Conservation (phyloP, 2,329 filamentous ascomycete species). For the Pseudomassariella vexata region DNA sequence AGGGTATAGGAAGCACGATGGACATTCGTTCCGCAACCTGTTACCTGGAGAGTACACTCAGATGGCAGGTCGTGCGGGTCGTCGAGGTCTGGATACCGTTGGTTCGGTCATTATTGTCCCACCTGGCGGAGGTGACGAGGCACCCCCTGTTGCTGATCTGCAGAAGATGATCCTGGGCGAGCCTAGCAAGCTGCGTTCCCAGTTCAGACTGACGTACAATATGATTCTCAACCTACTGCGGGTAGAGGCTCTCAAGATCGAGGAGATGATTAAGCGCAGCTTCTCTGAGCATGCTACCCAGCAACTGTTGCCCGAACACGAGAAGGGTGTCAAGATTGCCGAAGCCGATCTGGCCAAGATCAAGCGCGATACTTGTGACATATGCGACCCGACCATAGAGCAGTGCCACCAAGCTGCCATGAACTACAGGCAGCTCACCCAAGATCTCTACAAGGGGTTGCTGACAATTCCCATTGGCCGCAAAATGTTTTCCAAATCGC, state of each 20-base stretch:
- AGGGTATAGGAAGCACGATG: conserved; percentile 93
- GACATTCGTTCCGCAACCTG: conserved; percentile 83
- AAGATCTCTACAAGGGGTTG: conserved; percentile 71
- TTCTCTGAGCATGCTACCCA: conserved; percentile 98
- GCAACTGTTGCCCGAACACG: conserved; percentile 86
- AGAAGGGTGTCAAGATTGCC: conserved; percentile 87
- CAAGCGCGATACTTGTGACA: conserved; percentile 75
- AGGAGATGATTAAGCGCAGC: conserved; percentile 99
- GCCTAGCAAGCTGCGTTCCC: conserved; percentile 89
- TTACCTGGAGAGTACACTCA: conserved; percentile 96
- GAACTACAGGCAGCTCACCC: conserved; percentile 72
- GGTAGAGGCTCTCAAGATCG: conserved; percentile 95
- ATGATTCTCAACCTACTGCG: conserved; percentile 97
- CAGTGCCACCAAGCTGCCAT: conserved; percentile 77
- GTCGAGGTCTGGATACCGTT: conserved; percentile 85
- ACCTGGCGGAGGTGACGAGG: conserved; percentile 72
- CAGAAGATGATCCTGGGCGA: conserved; percentile 94
- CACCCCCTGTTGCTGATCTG: conserved; percentile 76
- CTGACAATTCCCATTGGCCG: conserved; percentile 77
- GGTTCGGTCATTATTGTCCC: conserved; percentile 93
- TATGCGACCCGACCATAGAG: conserved; percentile 77
- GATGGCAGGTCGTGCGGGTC: conserved; percentile 92
- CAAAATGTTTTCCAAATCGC: conserved; percentile 68
- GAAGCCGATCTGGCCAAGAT: conserved; percentile 89
- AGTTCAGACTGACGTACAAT: conserved; percentile 97